Percentiles rank a stretch among this genome's conserved stretches.
These are phyloP conservation scores for Alternaria infectoria DNA, from an alignment of 2,329 filamentous ascomycete genomes.

Conservation along the genomic window DNA sequence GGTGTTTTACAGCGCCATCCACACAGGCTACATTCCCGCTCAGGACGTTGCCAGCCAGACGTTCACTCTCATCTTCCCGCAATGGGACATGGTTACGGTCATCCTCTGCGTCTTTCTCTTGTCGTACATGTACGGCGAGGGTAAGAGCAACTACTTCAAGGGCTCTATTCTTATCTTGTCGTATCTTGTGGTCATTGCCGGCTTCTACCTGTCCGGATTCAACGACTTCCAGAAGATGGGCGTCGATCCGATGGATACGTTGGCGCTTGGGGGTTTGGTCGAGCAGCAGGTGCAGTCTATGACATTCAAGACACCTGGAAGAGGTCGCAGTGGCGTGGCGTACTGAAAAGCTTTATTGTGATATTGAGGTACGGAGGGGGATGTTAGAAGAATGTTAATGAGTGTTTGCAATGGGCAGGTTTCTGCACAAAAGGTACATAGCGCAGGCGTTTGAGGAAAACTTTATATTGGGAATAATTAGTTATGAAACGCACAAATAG, in stretches of 20 bases:
- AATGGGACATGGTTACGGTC: conserved; percentile 98
- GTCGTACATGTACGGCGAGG: conserved; percentile 97
- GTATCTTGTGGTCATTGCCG: conserved; percentile 88
- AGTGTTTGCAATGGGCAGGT: background rate
- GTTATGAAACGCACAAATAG: background rate
- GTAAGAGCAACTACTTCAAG: conserved; percentile 99
- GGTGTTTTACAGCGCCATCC: conserved; percentile 86
- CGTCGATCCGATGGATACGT: conserved; percentile 42
- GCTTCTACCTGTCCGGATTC: conserved; percentile 85
- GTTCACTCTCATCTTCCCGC: conserved; percentile 89
- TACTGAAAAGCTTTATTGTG: conserved; percentile 21
- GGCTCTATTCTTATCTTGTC: conserved; percentile 92
- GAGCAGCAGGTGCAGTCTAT: conserved; percentile 40
- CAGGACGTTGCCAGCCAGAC: conserved; percentile 66
- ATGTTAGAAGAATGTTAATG: background rate
- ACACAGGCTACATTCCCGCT: conserved; percentile 64
- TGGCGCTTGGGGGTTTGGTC: conserved; percentile 42
- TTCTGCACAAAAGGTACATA: background rate
- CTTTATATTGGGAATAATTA: background rate
- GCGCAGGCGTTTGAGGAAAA: background rate
- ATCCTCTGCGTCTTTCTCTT: conserved; percentile 95
- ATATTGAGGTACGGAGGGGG: background rate
- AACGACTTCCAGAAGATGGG: conserved; percentile 57
- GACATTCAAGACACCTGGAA: conserved; percentile 43
- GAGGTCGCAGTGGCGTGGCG: conserved; percentile 31